These are phyloP conservation scores for Fusarium nodosum DNA, from an alignment of 2,329 filamentous ascomycete genomes.

Conservation along the genomic window DNA sequence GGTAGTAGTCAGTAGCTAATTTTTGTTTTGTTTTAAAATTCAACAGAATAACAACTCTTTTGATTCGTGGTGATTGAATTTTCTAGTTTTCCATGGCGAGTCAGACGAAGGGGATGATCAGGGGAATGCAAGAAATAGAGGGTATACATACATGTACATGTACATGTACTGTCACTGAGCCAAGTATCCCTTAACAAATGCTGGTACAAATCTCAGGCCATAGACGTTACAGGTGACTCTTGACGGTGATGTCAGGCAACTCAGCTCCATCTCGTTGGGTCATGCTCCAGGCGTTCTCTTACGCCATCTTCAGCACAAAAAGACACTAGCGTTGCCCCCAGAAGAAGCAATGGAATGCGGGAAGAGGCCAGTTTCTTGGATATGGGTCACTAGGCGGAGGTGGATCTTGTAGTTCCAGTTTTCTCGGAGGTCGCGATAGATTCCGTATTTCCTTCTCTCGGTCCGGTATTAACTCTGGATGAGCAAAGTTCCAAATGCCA, in stretches of 20 bases:
- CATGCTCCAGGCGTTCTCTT: conserved; percentile 18
- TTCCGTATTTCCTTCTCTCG: background rate
- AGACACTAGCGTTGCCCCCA: conserved; percentile 33
- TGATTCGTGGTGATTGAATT: conserved; percentile 9
- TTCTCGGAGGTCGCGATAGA: conserved; percentile 40
- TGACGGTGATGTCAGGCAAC: conserved; percentile 31
- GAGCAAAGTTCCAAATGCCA: background rate
- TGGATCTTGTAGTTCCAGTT: conserved; percentile 34
- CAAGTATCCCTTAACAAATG: conserved; percentile 23
- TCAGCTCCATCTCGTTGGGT: conserved; percentile 8
- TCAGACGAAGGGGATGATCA: conserved; percentile 38
- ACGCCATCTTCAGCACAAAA: conserved; percentile 39
- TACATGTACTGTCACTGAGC: conserved; percentile 2
- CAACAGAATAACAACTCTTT: background rate
- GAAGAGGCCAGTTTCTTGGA: conserved; percentile 36
- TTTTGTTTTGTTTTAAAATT: background rate
- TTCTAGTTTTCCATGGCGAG: conserved; percentile 13
- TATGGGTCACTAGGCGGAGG: conserved; percentile 13
- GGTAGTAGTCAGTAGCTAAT: background rate
- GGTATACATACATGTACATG: conserved; percentile 6
- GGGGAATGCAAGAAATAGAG: conserved; percentile 25
- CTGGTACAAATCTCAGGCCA: background rate
- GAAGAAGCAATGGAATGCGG: conserved; percentile 44
- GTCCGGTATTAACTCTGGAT: background rate
- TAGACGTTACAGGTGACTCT: conserved; percentile 26